Base-by-base conservation (phyloP, 495 filamentous ascomycete genomes). In the Neurospora africana region DNA sequence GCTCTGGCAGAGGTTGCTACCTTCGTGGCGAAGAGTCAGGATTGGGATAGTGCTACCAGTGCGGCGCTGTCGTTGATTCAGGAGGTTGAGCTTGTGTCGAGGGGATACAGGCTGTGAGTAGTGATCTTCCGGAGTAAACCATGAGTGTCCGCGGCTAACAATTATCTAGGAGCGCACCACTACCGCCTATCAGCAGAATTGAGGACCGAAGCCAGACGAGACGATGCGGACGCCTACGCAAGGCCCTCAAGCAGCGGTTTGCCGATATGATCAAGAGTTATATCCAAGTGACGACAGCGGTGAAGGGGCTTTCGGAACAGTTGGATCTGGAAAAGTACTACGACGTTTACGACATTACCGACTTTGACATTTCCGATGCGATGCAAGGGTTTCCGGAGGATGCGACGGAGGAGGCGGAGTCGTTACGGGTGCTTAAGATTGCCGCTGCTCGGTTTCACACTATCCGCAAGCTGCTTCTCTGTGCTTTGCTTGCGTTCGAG, bases 61-160 rank as follows among this genome's bases (percentile, higher is more conserved):
- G 89, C 93, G 35, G 91, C 93, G 3, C 84, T 99, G 39, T 90
- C 91, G 39, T 87, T 98, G 69, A 91, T 99, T 72, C 95, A 98
- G 82, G 95, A 99, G 80, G 95, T 98, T 23, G 95, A 98, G 81
- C 85, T 98, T 68, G 95, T 98, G 15, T 95, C 95, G 44, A 88
- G 95, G 75, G 95, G 95, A 68, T 99, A 98, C 79, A 87, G 92
- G 79, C 88, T 99, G 93, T 95, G 82, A 83, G 89, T 79, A n/a
- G 5, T 38, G 21, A 10, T 37, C 65, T 40, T 69, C 74, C 27
- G 36, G 2, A 72, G 5, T 13, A 9, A 19, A 19, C 0, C 8
- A 6, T 33, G 2, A 15, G 36, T 70, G 2, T 5, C 40, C 27
- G 21, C 44, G 73, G 69, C 84, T 89, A 81, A 90, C 78, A 68